These are phyloP conservation scores for Potentilla sterilis DNA, from an alignment of 306 rosid species.

Conservation along the genomic window DNA sequence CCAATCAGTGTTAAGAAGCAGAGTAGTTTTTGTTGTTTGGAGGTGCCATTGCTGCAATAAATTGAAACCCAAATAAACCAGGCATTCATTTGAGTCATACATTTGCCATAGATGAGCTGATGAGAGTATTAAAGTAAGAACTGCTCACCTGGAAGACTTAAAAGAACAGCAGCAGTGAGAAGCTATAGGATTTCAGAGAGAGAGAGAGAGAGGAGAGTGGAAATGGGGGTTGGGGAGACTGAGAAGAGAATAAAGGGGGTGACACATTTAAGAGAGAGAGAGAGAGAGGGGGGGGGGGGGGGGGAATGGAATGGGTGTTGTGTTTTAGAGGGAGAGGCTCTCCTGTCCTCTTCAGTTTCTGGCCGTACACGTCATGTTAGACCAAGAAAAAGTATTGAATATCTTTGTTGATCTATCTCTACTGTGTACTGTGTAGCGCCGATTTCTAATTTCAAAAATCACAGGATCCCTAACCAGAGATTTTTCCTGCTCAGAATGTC, in stretches of 20 bases:
- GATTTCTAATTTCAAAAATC: constrained; percentile 12
- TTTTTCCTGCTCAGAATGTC: not conserved
- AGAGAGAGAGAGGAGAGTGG: not conserved
- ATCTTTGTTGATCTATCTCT: too few relatives aligned
- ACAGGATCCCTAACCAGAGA: constrained; percentile 3
- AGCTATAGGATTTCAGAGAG: not conserved
- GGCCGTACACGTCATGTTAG: constrained; percentile 7
- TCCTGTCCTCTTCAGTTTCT: not conserved
- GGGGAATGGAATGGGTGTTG: not conserved
- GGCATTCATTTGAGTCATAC: not conserved
- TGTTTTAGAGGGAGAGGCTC: not conserved
- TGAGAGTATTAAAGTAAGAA: not conserved
- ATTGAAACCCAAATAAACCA: not conserved
- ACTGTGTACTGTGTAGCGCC: not conserved
- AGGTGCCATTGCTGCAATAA: constrained; percentile 14
- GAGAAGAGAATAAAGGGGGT: not conserved
- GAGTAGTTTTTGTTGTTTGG: not conserved
- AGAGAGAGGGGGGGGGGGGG: not conserved
- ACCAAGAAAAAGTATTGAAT: not conserved
- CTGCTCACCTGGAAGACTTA: constrained; percentile 7
- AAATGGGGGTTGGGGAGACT: not conserved
- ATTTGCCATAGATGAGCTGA: not conserved
- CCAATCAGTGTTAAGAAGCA: not conserved
- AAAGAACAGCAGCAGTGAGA: not conserved
- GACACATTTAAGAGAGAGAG: constrained; percentile 10